A percentile compares a stretch with the other conserved stretches of the same genome.
Evolutionary conservation across 1,284 basidiomycete species (phyloP).

Genomic region (Heterobasidion occidentale): DNA sequence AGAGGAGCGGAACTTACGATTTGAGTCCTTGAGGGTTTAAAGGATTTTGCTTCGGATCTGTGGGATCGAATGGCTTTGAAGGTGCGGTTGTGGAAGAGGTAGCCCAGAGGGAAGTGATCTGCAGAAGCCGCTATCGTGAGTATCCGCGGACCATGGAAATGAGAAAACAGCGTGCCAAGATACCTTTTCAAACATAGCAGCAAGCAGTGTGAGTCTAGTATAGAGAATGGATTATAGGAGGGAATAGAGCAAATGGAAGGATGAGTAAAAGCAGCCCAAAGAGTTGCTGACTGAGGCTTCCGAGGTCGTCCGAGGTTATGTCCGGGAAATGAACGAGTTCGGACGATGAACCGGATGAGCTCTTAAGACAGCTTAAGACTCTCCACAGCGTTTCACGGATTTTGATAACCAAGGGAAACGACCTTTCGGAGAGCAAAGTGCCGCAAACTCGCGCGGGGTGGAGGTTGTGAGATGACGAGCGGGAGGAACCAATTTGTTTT

Average conservation of each 20-base stretch:
- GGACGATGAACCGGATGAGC: no score
- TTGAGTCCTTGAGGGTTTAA: constrained; percentile 88
- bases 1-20: constrained; percentile 52
- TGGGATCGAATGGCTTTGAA: constrained; percentile 48
- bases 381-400: no score
- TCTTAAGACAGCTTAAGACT: no score
- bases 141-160: not conserved
- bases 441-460: no score
- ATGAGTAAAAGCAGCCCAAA: not conserved
- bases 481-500: no score
- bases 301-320: not conserved
- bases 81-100: constrained; percentile 18
- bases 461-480: no score
- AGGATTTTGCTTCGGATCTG: constrained; percentile 69
- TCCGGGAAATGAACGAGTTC: no score
- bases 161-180: not conserved
- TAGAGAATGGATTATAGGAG: not conserved
- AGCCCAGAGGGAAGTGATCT: constrained; percentile 37
- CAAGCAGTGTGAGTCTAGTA: not conserved
- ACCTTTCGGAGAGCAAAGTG: no score
- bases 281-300: not conserved
- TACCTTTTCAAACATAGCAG: not conserved
- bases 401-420: no score
- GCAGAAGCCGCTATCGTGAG: not conserved
- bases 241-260: not conserved